Conservation (phyloP, 176 grass and related monocot genomes). For the Oryza punctata region DNA sequence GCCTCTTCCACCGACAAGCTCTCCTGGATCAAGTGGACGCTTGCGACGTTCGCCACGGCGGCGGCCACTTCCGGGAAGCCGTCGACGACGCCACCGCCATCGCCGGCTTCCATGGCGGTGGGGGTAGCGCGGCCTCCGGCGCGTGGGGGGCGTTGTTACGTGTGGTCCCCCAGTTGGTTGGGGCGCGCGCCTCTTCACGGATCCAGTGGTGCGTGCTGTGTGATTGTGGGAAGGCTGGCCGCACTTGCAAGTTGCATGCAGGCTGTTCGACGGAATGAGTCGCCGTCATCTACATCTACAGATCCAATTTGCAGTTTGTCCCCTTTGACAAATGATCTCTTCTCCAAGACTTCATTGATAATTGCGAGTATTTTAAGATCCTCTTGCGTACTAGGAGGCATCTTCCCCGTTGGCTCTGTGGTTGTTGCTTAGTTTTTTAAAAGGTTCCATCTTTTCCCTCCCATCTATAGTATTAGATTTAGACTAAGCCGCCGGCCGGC, state of each 20-base stretch:
- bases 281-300: background rate
- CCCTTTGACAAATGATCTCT: background rate
- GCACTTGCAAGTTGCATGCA: background rate
- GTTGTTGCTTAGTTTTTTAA: background rate
- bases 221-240: constrained; percentile 11
- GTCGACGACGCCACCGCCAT: constrained; percentile 4
- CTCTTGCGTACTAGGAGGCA: too few species aligned
- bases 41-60: too few species aligned
- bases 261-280: constrained; percentile 34
- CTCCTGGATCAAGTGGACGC: too few species aligned
- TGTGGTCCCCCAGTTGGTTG: background rate
- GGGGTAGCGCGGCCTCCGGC: background rate
- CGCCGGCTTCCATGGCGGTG: background rate
- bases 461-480: background rate
- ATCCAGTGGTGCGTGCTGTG: background rate
- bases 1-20: too few species aligned
- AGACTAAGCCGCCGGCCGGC: too few species aligned
- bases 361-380: background rate
- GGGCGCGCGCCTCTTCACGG: background rate
- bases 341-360: background rate
- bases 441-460: background rate
- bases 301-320: background rate
- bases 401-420: background rate
- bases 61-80: background rate
- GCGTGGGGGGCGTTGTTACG: constrained; percentile 16